Base-by-base conservation (phyloP, 352 stramenopile genomes). In the Detonula confervacea region DNA sequence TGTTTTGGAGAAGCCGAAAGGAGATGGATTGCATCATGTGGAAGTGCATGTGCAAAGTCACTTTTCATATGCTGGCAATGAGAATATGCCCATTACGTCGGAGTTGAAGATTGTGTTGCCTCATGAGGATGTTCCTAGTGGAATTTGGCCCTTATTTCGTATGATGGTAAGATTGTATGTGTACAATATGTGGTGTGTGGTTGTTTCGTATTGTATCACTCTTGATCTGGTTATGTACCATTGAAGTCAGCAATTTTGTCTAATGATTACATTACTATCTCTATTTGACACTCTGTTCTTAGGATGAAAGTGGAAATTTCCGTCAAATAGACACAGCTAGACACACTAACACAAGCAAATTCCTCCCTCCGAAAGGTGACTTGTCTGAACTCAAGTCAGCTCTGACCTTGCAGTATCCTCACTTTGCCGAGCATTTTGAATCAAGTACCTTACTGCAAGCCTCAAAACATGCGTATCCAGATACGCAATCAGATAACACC, bases 31-130 rank as follows among this genome's bases (percentile, higher is more conserved):
- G n/a, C n/a, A n/a, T n/a, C n/a, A n/a, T n/a, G 16, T 67, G 20
- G 35, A 46, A 6, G 62, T 68, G 30, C 39, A 30, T 7, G 54
- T 71, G 37, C 86, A 81, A 1, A 77, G 49, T 65, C 57, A 86
- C 47, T 52, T 90, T 37, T 76, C 52, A 4, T 94, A 92, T 69
- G 93, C 95, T 1, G 82, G 84, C 56, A 93, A 92, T 67, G 92
- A 90, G 0, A 83, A 90, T 8, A 95, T 98, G 71, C 96, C 96
- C 30, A 93, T 97, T 35, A 96, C 97, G 12, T 89, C 90, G 4
- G 62, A 93, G 39, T 83, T 98, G 25, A 92, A 96, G 51, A 96
- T 98, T 73, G 87, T 95, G 4, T 92, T 96, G 63, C 95, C 96
- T 1, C 88, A 90, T 35, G 88, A 97, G 39, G 89, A 95, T 60